Evolutionary conservation across 1,284 basidiomycete genomes (phyloP).

Genomic region (Sphaerobolus stellatus): DNA sequence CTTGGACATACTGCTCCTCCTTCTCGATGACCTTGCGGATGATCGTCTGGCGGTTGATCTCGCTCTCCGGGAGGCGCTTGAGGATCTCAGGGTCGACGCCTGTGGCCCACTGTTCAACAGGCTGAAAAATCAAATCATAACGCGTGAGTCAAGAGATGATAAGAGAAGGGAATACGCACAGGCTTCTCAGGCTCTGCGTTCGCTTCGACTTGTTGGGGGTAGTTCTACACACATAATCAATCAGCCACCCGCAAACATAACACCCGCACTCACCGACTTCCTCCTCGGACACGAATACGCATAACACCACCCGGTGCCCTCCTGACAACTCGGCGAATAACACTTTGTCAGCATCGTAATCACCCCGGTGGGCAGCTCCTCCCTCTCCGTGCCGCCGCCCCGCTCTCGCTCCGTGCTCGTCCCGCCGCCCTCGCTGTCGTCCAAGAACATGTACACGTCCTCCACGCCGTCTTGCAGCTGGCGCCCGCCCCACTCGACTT

Average conservation of each 20-base stretch:
- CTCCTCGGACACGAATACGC: constrained; percentile 66
- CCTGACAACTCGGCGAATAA: constrained; percentile 80
- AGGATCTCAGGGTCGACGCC: constrained; percentile 70
- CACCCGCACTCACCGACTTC: constrained; percentile 32
- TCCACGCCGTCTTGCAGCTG: constrained; percentile 87
- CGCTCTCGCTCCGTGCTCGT: constrained; percentile 47
- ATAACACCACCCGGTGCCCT: constrained; percentile 66
- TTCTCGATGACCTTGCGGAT: constrained; percentile 90
- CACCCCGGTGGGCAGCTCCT: constrained; percentile 84
- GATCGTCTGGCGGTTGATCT: constrained; percentile 87
- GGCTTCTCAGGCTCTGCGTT: neutral
- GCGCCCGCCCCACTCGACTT: constrained; percentile 92
- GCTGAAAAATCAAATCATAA: neutral
- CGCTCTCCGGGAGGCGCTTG: constrained; percentile 65
- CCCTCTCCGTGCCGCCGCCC: too few species aligned
- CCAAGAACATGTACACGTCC: constrained; percentile 95
- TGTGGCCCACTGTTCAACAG: constrained; percentile 64
- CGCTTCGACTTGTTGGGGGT: neutral
- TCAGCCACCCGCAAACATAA: neutral
- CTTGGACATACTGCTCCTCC: constrained; percentile 88
- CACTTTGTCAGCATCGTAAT: constrained; percentile 79
- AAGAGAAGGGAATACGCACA: neutral
- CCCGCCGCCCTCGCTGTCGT: constrained; percentile 72
- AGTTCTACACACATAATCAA: constrained; percentile 15
- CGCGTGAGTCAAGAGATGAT: too few species aligned